A percentile compares a stretch with the other conserved stretches of the same genome.
These are phyloP conservation scores for Stellera chamaejasme DNA, from an alignment of 345 rosid species.

Conservation along the genomic window DNA sequence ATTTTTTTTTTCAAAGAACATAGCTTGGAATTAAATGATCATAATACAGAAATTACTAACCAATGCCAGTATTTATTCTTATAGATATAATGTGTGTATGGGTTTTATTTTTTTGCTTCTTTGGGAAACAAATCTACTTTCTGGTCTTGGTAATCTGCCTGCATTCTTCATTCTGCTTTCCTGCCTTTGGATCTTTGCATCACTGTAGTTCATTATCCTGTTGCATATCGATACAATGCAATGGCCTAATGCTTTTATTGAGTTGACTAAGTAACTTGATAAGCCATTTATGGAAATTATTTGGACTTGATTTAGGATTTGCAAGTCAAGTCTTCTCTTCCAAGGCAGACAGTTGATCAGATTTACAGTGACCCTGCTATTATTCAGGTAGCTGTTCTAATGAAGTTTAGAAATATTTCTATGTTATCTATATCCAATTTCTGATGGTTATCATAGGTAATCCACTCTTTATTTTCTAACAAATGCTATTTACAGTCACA, in stretches of 20 bases:
- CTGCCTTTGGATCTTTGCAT: no score
- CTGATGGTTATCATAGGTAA: not conserved
- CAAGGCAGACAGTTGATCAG: constrained; percentile 21
- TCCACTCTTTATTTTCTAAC: not conserved
- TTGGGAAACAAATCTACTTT: no score
- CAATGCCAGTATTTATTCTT: no score
- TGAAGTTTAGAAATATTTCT: not conserved
- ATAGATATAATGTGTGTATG: no score
- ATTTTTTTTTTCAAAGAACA: no score
- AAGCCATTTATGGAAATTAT: no score
- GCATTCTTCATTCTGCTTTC: not conserved
- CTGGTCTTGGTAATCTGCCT: no score
- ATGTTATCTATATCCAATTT: not conserved
- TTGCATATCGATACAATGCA: not conserved
- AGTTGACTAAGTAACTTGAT: not conserved
- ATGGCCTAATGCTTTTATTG: not conserved
- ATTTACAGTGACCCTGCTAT: constrained; percentile 29
- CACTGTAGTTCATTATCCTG: no score
- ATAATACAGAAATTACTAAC: no score
- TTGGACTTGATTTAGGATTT: constrained; percentile 24
- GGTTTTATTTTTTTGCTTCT: no score
- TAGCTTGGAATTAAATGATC: no score
- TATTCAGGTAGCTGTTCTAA: constrained; percentile 25
- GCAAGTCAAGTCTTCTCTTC: constrained; percentile 30
- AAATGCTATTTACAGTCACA: constrained; percentile 17